Base-by-base conservation (phyloP, 2,329 filamentous ascomycete species). In the Penicillium sp. region DNA sequence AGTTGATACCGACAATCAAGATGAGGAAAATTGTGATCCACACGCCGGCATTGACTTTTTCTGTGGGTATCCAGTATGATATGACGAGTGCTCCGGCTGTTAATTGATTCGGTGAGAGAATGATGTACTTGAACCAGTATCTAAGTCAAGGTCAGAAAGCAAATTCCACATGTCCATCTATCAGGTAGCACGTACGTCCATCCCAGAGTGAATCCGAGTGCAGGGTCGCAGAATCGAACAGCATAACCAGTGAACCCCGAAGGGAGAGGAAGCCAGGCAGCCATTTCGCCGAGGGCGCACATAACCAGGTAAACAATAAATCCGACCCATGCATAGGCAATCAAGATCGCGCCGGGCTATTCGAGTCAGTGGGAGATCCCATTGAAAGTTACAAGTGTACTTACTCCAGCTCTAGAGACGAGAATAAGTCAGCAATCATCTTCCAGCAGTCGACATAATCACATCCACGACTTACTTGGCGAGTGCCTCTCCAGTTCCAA, bases 171-270 rank as follows among this genome's bases (percentile, higher is more conserved):
- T n/a, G n/a, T n/a, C n/a, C n/a, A n/a, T n/a, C n/a, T n/a, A n/a
- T n/a, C n/a, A n/a, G 3, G 8, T 8, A 18, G n/a, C 4, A 42
- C 10, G 27, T 37, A 89, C 80, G 78, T 85, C 79, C 83, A 92
- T 15, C 89, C 88, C 10, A 92, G 80, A 50, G 88, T 83, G 69
- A 94, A 94, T 48, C 90, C 90, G 21, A 94, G 81, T 54, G 89
- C 88, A 46, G 89, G 89, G 62, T 94, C 89, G 64, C 85, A 88
- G 75, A 91, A 94, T 41, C 90, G 82, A 54, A 85, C 82, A 20
- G 90, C 89, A 66, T 92, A 94, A 64, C 88, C 88, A 54, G 89
- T 89, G 72, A 94, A 95, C 61, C 90, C 90, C 67, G 87, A 84
- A 48, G 84, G 83, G 63, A 91, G 79, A 44, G 90, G 90, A 27